phyloP scores from a whole-genome alignment of 1,284 basidiomycete genomes.

The Gomphus bonarii region DNA sequence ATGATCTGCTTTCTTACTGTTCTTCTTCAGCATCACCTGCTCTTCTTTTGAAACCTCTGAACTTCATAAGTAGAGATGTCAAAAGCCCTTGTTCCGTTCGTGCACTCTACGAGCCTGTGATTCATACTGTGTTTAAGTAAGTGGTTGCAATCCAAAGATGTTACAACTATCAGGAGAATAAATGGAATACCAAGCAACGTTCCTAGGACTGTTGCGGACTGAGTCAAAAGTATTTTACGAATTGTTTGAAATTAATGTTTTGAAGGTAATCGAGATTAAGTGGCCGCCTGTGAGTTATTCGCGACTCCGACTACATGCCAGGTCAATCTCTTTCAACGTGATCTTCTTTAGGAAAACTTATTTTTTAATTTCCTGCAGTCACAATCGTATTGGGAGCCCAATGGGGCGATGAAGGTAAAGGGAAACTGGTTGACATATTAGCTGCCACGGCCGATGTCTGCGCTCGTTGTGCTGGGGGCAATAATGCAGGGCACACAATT shows the following conservation, averaged over 20 bases:
- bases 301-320: constrained; percentile 3
- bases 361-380: constrained; percentile 28
- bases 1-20: constrained; percentile 83
- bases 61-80: not conserved
- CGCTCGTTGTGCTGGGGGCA: constrained; percentile 94
- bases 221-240: constrained; percentile 37
- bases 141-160: constrained; percentile 78
- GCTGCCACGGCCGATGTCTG: constrained; percentile 86
- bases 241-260: constrained; percentile 48
- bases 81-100: constrained; percentile 19
- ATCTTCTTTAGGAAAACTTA: not conserved
- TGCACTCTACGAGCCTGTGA: constrained; percentile 73
- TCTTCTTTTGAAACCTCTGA: constrained; percentile 71
- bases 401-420: constrained; percentile 96
- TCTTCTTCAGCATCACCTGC: constrained; percentile 70
- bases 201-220: constrained; percentile 50
- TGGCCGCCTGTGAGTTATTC: too few species aligned
- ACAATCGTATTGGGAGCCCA: constrained; percentile 81
- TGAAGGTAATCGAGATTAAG: too few species aligned
- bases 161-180: constrained; percentile 73
- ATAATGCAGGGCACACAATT: constrained; percentile 98
- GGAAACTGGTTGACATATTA: constrained; percentile 91
- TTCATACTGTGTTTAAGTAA: constrained; percentile 91
- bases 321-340: not conserved
- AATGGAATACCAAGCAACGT: constrained; percentile 84